phyloP scores from a whole-genome alignment of 31 red algal genomes.

The Endocladia muricata region DNA sequence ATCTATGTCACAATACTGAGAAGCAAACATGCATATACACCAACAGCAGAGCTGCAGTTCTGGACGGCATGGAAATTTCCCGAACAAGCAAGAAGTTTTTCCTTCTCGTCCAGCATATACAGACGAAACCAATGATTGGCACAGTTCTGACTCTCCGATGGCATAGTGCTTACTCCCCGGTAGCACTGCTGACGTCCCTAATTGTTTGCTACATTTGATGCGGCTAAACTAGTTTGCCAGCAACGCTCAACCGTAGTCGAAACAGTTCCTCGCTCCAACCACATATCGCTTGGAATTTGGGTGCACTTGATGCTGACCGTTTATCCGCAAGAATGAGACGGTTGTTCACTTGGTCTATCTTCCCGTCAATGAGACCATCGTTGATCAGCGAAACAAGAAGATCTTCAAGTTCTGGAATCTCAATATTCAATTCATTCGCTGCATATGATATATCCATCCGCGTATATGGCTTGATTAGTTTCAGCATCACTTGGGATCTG shows the following conservation, averaged over 20 bases:
- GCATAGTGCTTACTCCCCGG: no score
- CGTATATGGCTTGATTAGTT: slow-evolving; percentile 87
- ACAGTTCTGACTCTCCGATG: no score
- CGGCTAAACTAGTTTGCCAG: slow-evolving; percentile 22
- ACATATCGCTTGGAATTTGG: slow-evolving; percentile 67
- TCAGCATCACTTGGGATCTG: slow-evolving; percentile 80
- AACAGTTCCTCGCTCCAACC: slow-evolving; percentile 72
- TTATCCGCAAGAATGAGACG: slow-evolving; percentile 54
- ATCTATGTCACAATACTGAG: no score
- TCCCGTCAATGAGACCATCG: slow-evolving; percentile 79
- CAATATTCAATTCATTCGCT: slow-evolving; percentile 76
- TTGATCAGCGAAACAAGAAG: slow-evolving; percentile 88
- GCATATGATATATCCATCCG: slow-evolving; percentile 80
- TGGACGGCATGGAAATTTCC: no score
- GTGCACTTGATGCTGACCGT: slow-evolving; percentile 17
- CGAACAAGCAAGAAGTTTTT: no score
- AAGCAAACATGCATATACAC: no score
- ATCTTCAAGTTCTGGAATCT: slow-evolving; percentile 83
- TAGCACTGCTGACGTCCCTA: no score
- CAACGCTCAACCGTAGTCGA: slow-evolving; percentile 42
- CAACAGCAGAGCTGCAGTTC: no score
- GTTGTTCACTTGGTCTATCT: slow-evolving; percentile 92
- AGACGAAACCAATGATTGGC: no score
- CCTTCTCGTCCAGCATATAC: no score
- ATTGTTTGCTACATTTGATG: not conserved